Evolutionary conservation across 2,329 filamentous ascomycete genomes (phyloP).

Genomic region (Myriosclerotinia duriaeana): DNA sequence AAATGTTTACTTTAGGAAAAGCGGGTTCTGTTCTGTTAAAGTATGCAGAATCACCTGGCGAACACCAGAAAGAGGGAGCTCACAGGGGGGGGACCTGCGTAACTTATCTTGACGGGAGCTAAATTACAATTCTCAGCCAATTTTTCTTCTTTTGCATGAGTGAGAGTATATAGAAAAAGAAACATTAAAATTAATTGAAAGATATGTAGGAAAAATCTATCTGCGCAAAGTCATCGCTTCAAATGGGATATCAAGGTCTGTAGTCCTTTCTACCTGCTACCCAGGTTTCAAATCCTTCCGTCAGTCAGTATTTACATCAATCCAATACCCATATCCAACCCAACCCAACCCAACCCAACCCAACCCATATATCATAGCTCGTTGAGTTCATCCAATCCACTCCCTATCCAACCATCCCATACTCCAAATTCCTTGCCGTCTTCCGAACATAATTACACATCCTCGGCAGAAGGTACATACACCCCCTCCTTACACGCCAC

Average conservation of each 20-base stretch:
- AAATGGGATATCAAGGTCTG: conserved; percentile 10
- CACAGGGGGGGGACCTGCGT: too few species aligned
- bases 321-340: background rate
- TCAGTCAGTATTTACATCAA: background rate
- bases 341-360: background rate
- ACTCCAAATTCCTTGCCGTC: background rate
- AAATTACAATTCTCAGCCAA: too few species aligned
- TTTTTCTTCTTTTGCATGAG: too few species aligned
- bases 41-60: too few species aligned
- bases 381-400: background rate
- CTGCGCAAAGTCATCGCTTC: background rate
- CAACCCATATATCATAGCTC: conserved; percentile 7
- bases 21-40: too few species aligned
- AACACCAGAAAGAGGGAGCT: too few species aligned
- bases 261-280: background rate
- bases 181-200: conserved; percentile 9
- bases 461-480: conserved; percentile 52
- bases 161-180: background rate
- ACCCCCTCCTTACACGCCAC: conserved; percentile 84
- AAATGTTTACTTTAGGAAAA: too few species aligned
- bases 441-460: background rate
- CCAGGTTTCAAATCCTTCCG: background rate
- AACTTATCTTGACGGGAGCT: too few species aligned
- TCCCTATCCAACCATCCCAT: background rate
- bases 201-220: background rate